Percentiles rank a stretch among this genome's conserved stretches.
These are phyloP conservation scores for Schwanniomyces polymorphus DNA, from an alignment of 805 yeast species.

Conservation along the genomic window DNA sequence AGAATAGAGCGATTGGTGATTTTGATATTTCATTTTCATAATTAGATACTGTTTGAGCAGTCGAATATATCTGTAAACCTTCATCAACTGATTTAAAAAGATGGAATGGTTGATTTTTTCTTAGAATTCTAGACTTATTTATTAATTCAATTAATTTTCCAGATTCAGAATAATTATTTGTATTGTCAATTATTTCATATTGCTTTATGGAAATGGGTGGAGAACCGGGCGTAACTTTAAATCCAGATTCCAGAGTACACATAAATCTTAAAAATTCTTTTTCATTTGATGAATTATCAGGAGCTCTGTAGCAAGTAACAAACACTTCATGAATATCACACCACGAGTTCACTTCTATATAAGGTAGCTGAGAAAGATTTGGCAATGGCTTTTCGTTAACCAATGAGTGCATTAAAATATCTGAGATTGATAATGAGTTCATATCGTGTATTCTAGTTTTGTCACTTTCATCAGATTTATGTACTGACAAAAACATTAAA, in stretches of 20 bases:
- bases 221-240: constrained; percentile 18
- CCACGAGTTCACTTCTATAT: constrained; percentile 68
- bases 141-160: constrained; percentile 53
- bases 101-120: constrained; percentile 84
- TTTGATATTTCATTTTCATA: constrained; percentile 56
- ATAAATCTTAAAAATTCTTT: constrained; percentile 27
- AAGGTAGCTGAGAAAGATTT: constrained; percentile 52
- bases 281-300: constrained; percentile 1
- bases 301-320: constrained; percentile 42
- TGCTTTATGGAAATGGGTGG: constrained; percentile 17
- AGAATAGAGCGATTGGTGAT: constrained; percentile 64
- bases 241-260: constrained; percentile 23
- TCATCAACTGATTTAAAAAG: constrained; percentile 55
- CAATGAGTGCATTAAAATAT: constrained; percentile 85
- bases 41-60: constrained; percentile 63
- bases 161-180: constrained; percentile 13
- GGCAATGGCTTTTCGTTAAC: constrained; percentile 79
- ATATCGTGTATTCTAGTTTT: constrained; percentile 32
- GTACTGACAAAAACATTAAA: constrained; percentile 60
- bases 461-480: neutral
- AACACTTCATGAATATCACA: constrained; percentile 56
- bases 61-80: constrained; percentile 49
- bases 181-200: constrained; percentile 22
- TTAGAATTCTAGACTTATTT: constrained; percentile 69
- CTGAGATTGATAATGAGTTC: constrained; percentile 62